phyloP scores from a whole-genome alignment of 2,329 filamentous ascomycete genomes.

The Fusarium cicatricum region DNA sequence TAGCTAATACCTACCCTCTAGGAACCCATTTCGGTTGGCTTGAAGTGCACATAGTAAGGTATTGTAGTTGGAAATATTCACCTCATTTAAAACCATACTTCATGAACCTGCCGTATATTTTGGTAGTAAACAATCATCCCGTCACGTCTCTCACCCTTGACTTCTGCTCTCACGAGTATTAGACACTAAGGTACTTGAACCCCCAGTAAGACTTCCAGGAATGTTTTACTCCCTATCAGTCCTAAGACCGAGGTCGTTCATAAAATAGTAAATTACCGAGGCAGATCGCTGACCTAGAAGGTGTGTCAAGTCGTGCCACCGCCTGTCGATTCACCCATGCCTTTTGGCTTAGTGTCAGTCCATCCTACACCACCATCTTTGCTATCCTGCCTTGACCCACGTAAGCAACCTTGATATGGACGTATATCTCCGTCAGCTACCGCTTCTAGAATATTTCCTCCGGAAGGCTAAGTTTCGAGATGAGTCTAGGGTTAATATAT shows the following conservation, averaged over 20 bases:
- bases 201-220: no score
- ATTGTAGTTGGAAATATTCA: no score
- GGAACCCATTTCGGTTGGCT: no score
- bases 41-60: no score
- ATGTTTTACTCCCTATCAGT: neutral
- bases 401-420: neutral
- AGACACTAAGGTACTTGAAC: no score
- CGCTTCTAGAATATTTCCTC: no score
- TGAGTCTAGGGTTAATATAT: neutral
- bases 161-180: no score
- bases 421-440: neutral
- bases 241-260: neutral
- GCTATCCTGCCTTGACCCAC: neutral
- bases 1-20: no score
- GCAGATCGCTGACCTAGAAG: neutral
- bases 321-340: slow-evolving; percentile 2
- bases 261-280: neutral
- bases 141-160: no score
- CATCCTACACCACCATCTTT: neutral
- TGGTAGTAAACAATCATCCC: no score
- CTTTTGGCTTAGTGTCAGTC: neutral
- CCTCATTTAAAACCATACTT: no score
- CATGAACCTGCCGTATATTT: neutral
- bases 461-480: no score
- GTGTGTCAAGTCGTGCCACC: neutral